These are phyloP conservation scores for Wolfiporia cocos DNA, from an alignment of 1,284 basidiomycete genomes.

Conservation along the genomic window DNA sequence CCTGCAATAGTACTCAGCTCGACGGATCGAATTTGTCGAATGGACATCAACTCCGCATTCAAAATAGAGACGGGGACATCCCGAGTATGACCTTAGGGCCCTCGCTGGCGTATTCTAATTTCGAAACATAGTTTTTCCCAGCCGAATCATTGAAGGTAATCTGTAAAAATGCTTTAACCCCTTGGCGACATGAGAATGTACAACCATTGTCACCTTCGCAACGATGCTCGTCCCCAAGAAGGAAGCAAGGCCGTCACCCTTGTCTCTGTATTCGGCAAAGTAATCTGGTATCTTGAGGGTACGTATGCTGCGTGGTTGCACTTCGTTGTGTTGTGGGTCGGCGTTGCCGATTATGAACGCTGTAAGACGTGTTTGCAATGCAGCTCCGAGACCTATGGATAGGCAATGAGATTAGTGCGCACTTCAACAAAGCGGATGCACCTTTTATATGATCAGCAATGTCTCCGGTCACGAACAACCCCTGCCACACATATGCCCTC, in stretches of 20 bases:
- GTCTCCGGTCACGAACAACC: slow-evolving; percentile 81
- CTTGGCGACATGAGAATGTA: slow-evolving; percentile 8
- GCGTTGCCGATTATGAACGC: slow-evolving; percentile 63
- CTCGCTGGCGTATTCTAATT: slow-evolving; percentile 65
- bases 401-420: slow-evolving; percentile 2
- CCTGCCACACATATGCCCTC: slow-evolving; percentile 73
- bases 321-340: slow-evolving; percentile 61
- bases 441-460: slow-evolving; percentile 74
- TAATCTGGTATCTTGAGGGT: slow-evolving; percentile 84
- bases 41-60: no score
- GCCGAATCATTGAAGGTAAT: slow-evolving; percentile 59
- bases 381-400: slow-evolving; percentile 56
- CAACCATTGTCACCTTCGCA: slow-evolving; percentile 56
- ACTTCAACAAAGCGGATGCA: slow-evolving; percentile 27
- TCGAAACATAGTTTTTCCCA: slow-evolving; percentile 68
- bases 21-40: no score
- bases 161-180: slow-evolving; percentile 21
- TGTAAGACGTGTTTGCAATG: slow-evolving; percentile 71
- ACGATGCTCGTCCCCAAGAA: slow-evolving; percentile 87
- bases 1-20: no score
- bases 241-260: slow-evolving; percentile 75
- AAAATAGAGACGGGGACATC: slow-evolving; percentile 67
- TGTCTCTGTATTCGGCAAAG: slow-evolving; percentile 87
- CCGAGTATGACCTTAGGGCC: slow-evolving; percentile 71
- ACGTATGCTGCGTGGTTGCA: slow-evolving; percentile 64